These are phyloP conservation scores for Lichtheimia hyalospora DNA, from an alignment of 371 early-diverging fungal species.

Conservation along the genomic window DNA sequence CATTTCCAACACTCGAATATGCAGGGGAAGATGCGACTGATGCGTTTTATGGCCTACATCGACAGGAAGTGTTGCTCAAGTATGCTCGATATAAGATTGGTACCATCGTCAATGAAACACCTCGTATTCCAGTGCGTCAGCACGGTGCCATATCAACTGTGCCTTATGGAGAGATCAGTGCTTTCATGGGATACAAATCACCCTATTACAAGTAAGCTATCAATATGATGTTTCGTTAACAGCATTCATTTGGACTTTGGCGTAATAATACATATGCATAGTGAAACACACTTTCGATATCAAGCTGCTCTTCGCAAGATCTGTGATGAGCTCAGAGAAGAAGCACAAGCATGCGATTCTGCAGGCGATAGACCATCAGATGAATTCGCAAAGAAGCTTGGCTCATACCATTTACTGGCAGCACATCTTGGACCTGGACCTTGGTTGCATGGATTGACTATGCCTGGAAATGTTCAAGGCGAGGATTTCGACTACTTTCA, in stretches of 20 bases:
- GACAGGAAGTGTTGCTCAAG: constrained; percentile 64
- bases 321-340: constrained; percentile 41
- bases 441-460: constrained; percentile 24
- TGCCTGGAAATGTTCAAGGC: constrained; percentile 48
- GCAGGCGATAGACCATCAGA: constrained; percentile 38
- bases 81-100: constrained; percentile 45
- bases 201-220: constrained; percentile 57
- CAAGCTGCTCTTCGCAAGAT: constrained; percentile 56
- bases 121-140: constrained; percentile 26
- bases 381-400: constrained; percentile 51
- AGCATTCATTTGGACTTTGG: neutral
- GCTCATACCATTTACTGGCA: constrained; percentile 29
- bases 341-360: constrained; percentile 43
- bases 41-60: constrained; percentile 68
- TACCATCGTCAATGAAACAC: constrained; percentile 35
- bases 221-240: neutral
- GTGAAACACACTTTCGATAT: constrained; percentile 60
- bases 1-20: constrained; percentile 62
- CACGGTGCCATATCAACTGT: constrained; percentile 48
- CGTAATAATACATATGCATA: constrained; percentile 1
- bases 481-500: constrained; percentile 72
- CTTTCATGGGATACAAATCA: constrained; percentile 55
- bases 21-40: constrained; percentile 78
- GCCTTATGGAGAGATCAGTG: constrained; percentile 56
- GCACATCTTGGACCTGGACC: constrained; percentile 38